These are phyloP conservation scores for Kodamaea neixiangensis DNA, from an alignment of 805 yeast genomes.

Conservation along the genomic window DNA sequence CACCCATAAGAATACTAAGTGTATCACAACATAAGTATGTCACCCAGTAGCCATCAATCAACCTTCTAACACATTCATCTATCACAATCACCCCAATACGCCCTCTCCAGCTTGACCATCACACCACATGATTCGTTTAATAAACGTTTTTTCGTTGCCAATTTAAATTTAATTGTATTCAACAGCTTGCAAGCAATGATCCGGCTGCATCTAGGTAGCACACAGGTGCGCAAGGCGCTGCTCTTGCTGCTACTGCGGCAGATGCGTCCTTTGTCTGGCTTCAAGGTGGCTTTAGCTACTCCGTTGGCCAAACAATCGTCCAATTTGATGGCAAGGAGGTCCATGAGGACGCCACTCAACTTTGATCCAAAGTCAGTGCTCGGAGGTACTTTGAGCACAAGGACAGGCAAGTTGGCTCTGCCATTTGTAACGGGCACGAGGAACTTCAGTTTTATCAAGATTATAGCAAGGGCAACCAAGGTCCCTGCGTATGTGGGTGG, in stretches of 20 bases:
- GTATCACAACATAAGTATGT: too few relatives aligned
- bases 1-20: not conserved
- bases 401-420: not conserved
- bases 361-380: not conserved
- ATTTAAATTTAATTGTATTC: not conserved
- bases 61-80: too few relatives aligned
- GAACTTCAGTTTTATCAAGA: slow-evolving; percentile 43
- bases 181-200: not conserved
- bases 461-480: slow-evolving; percentile 54
- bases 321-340: not conserved
- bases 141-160: not conserved
- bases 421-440: slow-evolving; percentile 16
- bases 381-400: not conserved
- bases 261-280: not conserved
- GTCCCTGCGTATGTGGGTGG: slow-evolving; percentile 87
- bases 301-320: not conserved
- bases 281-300: not conserved
- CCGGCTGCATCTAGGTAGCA: not conserved
- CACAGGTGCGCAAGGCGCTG: not conserved
- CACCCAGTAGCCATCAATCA: too few relatives aligned
- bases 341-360: slow-evolving; percentile 1
- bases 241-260: not conserved
- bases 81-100: too few relatives aligned
- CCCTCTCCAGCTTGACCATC: not conserved
- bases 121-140: not conserved